A percentile compares a stretch with the other conserved stretches of the same genome.
Evolutionary conservation across 495 filamentous ascomycete species (phyloP).

Genomic region (Schizothecium vesticola): DNA sequence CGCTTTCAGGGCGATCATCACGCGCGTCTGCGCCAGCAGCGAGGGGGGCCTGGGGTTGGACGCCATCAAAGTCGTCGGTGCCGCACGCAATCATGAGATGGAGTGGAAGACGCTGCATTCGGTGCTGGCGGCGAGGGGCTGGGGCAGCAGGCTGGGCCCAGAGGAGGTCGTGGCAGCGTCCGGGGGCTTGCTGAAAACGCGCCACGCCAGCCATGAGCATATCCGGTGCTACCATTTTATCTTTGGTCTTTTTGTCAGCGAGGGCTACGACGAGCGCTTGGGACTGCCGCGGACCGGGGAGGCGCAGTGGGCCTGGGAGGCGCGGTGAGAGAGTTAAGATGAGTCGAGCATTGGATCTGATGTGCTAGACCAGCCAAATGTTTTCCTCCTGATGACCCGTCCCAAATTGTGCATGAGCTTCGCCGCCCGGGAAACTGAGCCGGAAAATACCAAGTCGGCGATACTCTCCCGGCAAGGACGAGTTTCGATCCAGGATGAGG

Average conservation of each 20-base stretch:
- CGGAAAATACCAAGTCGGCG: background rate
- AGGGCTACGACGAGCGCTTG: background rate
- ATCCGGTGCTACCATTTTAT: background rate
- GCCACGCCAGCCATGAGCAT: background rate
- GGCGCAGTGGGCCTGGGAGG: too few relatives aligned
- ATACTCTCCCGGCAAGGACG: background rate
- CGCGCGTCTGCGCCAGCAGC: background rate
- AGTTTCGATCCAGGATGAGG: background rate
- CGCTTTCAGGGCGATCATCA: background rate
- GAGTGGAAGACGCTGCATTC: background rate
- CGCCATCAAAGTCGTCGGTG: background rate
- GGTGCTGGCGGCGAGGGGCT: background rate
- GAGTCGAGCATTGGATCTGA: background rate
- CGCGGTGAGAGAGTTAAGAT: background rate
- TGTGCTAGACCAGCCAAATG: background rate
- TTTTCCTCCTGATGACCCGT: background rate
- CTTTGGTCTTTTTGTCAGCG: background rate
- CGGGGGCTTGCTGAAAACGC: background rate
- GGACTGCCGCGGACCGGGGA: background rate
- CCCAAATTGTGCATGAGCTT: background rate
- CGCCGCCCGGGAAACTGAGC: background rate
- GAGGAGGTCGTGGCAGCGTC: background rate
- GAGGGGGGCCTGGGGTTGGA: background rate
- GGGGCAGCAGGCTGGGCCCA: background rate
- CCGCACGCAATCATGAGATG: background rate